phyloP scores from a whole-genome alignment of 306 rosid species.

The Rosa lucieae region DNA sequence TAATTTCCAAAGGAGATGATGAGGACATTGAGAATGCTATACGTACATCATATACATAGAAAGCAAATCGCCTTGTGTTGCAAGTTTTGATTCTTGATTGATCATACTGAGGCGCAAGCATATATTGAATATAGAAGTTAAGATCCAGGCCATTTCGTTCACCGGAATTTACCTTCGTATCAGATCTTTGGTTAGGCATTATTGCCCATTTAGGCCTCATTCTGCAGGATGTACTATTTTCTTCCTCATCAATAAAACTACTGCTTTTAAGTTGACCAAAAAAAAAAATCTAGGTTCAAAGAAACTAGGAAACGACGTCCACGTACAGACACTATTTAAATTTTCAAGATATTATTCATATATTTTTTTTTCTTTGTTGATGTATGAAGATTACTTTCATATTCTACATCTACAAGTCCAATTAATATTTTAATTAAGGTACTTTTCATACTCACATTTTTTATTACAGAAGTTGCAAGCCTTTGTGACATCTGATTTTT shows the following conservation, averaged over 20 bases:
- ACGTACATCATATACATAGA: neutral
- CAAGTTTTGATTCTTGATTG: neutral
- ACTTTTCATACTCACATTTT: neutral
- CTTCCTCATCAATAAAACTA: neutral
- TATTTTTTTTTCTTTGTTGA: too few relatives aligned
- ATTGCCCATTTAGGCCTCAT: neutral
- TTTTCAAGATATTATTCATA: too few relatives aligned
- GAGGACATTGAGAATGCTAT: neutral
- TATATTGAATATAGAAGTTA: neutral
- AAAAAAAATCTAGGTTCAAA: too few relatives aligned
- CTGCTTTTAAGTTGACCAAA: neutral
- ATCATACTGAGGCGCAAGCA: neutral
- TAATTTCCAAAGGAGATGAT: constrained; percentile 39
- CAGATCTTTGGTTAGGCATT: neutral
- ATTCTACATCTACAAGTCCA: neutral
- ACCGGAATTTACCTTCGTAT: neutral
- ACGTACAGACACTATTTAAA: too few relatives aligned
- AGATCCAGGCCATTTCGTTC: neutral
- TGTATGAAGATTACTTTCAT: too few relatives aligned
- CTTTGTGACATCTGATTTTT: neutral
- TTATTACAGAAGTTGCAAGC: neutral
- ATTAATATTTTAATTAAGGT: too few relatives aligned
- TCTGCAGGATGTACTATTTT: neutral
- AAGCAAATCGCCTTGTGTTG: neutral
- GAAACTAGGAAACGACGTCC: too few relatives aligned